A percentile compares a stretch with the other conserved stretches of the same genome.
Conservation (phyloP, 2,329 filamentous ascomycete genomes). For the Acrodontium crateriforme region DNA sequence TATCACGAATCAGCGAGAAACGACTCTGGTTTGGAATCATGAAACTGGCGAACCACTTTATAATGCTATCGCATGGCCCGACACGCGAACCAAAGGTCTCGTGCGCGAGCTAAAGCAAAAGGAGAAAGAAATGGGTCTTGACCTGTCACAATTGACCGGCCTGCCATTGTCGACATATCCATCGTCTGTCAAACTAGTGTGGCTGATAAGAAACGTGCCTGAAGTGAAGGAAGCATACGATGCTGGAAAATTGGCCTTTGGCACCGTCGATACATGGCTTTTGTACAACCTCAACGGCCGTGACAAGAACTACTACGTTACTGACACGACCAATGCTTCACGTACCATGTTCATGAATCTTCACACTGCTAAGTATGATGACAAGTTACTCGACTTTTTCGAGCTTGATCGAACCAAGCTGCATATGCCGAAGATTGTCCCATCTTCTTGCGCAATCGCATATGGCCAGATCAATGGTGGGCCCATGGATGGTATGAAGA, state of each 20-base stretch:
- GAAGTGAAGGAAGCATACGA: slow-evolving; percentile 60
- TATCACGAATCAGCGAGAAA: slow-evolving; percentile 81
- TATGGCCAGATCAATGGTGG: slow-evolving; percentile 50
- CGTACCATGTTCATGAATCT: slow-evolving; percentile 90
- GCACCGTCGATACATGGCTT: slow-evolving; percentile 76
- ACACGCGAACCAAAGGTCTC: slow-evolving; percentile 62
- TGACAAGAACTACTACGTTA: slow-evolving; percentile 54
- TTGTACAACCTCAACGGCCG: slow-evolving; percentile 69
- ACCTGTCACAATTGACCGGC: slow-evolving; percentile 55
- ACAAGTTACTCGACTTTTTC: slow-evolving; percentile 65
- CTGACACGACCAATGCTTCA: slow-evolving; percentile 77
- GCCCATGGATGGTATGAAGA: slow-evolving; percentile 52
- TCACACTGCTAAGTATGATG: slow-evolving; percentile 65
- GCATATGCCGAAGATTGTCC: slow-evolving; percentile 61
- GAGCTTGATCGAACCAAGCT: slow-evolving; percentile 56
- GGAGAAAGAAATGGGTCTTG: slow-evolving; percentile 45
- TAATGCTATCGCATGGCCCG: slow-evolving; percentile 78
- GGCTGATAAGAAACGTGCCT: slow-evolving; percentile 59
- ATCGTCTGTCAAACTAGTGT: slow-evolving; percentile 68
- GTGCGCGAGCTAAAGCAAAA: slow-evolving; percentile 60
- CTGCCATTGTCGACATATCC: slow-evolving; percentile 77
- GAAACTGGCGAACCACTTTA: slow-evolving; percentile 63
- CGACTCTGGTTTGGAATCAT: slow-evolving; percentile 71
- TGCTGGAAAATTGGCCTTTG: slow-evolving; percentile 61
- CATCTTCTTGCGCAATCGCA: slow-evolving; percentile 57